Percentiles rank a stretch among this genome's conserved stretches.
Conservation (phyloP, 148 eudicot genomes). For the Rhododendron mucronatum region DNA sequence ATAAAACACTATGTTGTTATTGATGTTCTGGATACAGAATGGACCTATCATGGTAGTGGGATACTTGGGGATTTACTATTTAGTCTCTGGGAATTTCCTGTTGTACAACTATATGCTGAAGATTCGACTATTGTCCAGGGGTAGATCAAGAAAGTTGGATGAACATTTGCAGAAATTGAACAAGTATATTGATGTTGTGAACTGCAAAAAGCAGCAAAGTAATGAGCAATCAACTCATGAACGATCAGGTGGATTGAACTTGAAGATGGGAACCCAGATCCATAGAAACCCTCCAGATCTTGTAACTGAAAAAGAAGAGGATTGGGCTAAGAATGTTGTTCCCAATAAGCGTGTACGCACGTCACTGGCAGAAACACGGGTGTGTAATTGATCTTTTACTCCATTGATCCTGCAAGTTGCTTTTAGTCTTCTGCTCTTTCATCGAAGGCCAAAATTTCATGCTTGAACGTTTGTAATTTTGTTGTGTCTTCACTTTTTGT, state of each 20-base stretch:
- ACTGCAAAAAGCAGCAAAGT: conserved; percentile 45
- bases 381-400: conserved; percentile 13
- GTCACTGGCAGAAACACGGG: conserved; percentile 35
- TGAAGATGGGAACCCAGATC: conserved; percentile 33
- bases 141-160: conserved; percentile 32
- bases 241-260: conserved; percentile 34
- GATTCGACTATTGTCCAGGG: conserved; percentile 24
- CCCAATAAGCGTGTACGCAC: conserved; percentile 44
- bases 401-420: neutral
- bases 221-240: conserved; percentile 28
- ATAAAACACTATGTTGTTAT: neutral
- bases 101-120: neutral
- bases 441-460: neutral
- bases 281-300: conserved; percentile 31
- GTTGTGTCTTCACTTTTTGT: neutral
- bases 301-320: conserved; percentile 37
- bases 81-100: neutral
- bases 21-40: neutral
- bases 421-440: neutral
- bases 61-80: neutral
- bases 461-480: neutral
- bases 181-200: conserved; percentile 26
- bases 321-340: conserved; percentile 17
- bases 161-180: conserved; percentile 36
- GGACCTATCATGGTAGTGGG: neutral